These are phyloP conservation scores for Musa acuminata DNA, from an alignment of 176 grass and related monocot species.

Conservation along the genomic window DNA sequence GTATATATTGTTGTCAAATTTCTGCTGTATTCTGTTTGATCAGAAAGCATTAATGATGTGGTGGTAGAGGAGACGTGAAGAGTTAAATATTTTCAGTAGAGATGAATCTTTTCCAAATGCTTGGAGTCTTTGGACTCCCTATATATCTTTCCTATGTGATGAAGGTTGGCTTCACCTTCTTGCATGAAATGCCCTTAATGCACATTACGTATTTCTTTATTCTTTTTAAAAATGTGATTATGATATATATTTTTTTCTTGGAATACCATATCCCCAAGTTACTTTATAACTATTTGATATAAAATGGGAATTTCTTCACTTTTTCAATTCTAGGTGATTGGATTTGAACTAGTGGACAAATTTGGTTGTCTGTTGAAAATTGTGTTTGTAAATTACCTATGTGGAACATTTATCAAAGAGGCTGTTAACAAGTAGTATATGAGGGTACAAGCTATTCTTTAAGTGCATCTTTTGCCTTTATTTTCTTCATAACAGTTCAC, in stretches of 20 bases:
- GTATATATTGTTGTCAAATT: too few relatives aligned
- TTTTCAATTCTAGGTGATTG: not conserved
- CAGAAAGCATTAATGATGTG: too few relatives aligned
- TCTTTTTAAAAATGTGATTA: not conserved
- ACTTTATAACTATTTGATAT: not conserved
- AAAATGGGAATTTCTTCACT: not conserved
- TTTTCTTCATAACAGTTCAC: not conserved
- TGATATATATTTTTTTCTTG: not conserved
- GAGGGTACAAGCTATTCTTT: not conserved
- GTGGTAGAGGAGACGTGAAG: too few relatives aligned
- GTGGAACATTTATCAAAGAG: too few relatives aligned
- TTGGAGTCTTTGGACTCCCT: too few relatives aligned
- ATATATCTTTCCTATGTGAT: too few relatives aligned
- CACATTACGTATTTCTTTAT: too few relatives aligned
- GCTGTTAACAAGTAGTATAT: not conserved
- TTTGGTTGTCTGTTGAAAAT: not conserved
- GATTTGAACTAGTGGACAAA: not conserved
- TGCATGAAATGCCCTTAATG: too few relatives aligned
- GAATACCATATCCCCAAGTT: not conserved
- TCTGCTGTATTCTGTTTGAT: too few relatives aligned
- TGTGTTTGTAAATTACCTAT: not conserved
- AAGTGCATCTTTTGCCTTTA: not conserved
- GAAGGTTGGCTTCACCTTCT: too few relatives aligned
- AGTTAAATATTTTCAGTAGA: too few relatives aligned
- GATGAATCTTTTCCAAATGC: too few relatives aligned